Base-by-base conservation (phyloP, 2,329 filamentous ascomycete genomes). In the Colletotrichum tanaceti region DNA sequence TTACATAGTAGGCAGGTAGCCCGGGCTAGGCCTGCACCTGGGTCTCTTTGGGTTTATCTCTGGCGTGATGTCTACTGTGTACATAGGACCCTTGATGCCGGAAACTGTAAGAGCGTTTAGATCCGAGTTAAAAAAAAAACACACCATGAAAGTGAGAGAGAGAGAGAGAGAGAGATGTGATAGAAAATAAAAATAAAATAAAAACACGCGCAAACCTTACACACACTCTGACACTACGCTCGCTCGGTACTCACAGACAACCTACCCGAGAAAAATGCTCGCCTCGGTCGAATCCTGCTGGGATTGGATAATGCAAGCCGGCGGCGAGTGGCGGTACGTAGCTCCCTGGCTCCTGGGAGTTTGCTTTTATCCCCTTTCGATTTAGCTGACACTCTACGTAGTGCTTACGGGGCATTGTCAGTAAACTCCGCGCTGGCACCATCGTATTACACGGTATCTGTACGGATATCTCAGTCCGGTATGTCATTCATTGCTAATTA, bases 41-140 rank as follows among this genome's bases (percentile, higher is more conserved):
- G 41, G 49, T 22, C 13, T 20, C 11, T 24, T 46, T 58, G 47
- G 64, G 38, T 63, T 58, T 47, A 63, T 52, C 49, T 67, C 52
- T 52, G 59, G 38, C 44, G 24, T 24, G 32, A 46, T 28, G 10
- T 24, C n/a, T 35, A 52, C 28, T 28, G 10, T 24, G 11, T 35
- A 52, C 28, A 10, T n/a, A 13, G 4, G 13, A 18, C n/a, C 20
- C 3, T 14, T 38, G 11, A n/a, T 20, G 10, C 28, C 28, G 28
- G 7, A 9, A 38, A 1, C 18, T 35, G 18, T 35, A 32, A 2
- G 10, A 35, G 28, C 49, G 10, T 10, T 9, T 9, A 10, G 28
- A 32, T 32, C 28, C 28, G 9, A 9, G 28, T 32, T 32, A 2
- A 32, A 7, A 32, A 7, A 32, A 32, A 32, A 32, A 32, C 28